These are phyloP conservation scores for Suillus americanus DNA, from an alignment of 768 basidiomycete genomes.

Conservation along the genomic window DNA sequence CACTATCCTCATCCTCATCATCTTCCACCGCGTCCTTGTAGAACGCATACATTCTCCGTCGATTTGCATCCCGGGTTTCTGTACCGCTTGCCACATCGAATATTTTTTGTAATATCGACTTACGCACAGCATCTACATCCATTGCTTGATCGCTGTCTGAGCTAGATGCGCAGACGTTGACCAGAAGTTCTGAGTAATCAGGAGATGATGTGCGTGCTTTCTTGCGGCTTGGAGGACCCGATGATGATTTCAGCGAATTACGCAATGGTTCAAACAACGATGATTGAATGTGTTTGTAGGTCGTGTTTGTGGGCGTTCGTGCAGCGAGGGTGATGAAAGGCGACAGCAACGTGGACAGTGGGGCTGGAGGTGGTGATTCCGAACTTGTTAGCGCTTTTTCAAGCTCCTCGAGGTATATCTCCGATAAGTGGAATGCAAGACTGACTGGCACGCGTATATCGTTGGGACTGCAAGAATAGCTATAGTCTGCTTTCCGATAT, in stretches of 20 bases:
- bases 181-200: slow-evolving; percentile 45
- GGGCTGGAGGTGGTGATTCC: slow-evolving; percentile 37
- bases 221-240: slow-evolving; percentile 42
- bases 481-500: slow-evolving; percentile 3
- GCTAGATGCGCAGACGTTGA: slow-evolving; percentile 52
- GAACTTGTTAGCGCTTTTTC: slow-evolving; percentile 54
- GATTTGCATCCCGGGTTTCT: slow-evolving; percentile 74
- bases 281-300: slow-evolving; percentile 72
- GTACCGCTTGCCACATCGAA: slow-evolving; percentile 75
- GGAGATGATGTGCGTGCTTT: slow-evolving; percentile 41
- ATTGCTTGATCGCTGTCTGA: slow-evolving; percentile 40
- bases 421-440: slow-evolving; percentile 82
- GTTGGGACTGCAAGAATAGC: slow-evolving; percentile 46
- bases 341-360: slow-evolving; percentile 52
- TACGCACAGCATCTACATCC: slow-evolving; percentile 41
- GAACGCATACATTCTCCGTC: slow-evolving; percentile 79
- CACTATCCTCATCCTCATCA: slow-evolving; percentile 37
- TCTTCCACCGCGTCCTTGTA: slow-evolving; percentile 68
- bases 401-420: slow-evolving; percentile 89
- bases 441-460: slow-evolving; percentile 76
- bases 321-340: slow-evolving; percentile 79
- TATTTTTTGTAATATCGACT: slow-evolving; percentile 56
- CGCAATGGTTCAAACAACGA: slow-evolving; percentile 72
- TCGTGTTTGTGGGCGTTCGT: slow-evolving; percentile 57
- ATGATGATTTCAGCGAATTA: slow-evolving; percentile 43